Percentiles rank a stretch among this genome's conserved stretches.
phyloP scores from a whole-genome alignment of 306 rosid species.

The Morella rubra region DNA sequence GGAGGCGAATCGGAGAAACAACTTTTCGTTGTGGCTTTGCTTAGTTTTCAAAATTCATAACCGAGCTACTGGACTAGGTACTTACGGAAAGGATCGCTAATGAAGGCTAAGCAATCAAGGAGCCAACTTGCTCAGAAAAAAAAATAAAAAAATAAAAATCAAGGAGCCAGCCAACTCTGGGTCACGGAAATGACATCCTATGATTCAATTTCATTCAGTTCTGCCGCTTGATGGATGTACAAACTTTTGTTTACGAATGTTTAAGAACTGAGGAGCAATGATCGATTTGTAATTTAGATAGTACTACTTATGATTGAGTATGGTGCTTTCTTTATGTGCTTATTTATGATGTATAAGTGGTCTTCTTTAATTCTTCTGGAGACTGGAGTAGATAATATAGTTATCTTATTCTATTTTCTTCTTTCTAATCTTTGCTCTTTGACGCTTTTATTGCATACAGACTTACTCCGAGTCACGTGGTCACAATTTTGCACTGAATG shows the following conservation, averaged over 20 bases:
- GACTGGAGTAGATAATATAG: not conserved
- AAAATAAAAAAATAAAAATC: too few species aligned
- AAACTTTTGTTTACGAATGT: not conserved
- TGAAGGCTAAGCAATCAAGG: too few species aligned
- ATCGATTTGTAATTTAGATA: not conserved
- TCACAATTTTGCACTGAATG: slow-evolving; percentile 81
- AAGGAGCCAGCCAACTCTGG: too few species aligned
- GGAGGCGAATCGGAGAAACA: not conserved
- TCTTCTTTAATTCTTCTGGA: not conserved
- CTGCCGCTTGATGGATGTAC: not conserved
- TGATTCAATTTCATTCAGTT: not conserved
- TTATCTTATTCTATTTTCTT: not conserved
- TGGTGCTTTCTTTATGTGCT: not conserved
- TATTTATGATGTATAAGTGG: not conserved
- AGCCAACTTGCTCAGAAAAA: too few species aligned
- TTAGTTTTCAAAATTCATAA: too few species aligned
- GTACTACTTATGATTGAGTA: not conserved
- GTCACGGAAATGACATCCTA: not conserved
- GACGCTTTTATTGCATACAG: slow-evolving; percentile 39
- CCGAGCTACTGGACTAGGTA: too few species aligned
- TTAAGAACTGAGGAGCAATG: not conserved
- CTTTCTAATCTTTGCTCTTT: not conserved
- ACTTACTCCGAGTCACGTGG: slow-evolving; percentile 65
- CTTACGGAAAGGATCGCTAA: too few species aligned
- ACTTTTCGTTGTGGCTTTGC: not conserved